Percentiles rank a stretch among this genome's conserved stretches.
These are phyloP conservation scores for Scortechinia acanthostroma DNA, from an alignment of 2,329 filamentous ascomycete species.

Conservation along the genomic window DNA sequence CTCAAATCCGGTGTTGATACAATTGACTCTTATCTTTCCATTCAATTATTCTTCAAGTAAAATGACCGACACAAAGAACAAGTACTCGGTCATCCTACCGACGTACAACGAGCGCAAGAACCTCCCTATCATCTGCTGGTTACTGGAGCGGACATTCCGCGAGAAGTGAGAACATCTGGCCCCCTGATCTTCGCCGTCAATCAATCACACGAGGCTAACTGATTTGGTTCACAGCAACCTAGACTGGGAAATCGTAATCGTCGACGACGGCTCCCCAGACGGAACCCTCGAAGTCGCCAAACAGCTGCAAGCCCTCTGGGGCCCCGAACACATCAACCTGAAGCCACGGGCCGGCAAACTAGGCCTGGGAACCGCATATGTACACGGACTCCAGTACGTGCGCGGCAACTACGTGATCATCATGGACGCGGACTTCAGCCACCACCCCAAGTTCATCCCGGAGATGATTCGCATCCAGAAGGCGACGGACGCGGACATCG, in stretches of 20 bases:
- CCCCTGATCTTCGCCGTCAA: background rate
- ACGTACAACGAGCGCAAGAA: slow-evolving; percentile 98
- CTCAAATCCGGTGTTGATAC: background rate
- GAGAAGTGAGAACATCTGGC: slow-evolving; percentile 58
- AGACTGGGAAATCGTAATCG: slow-evolving; percentile 94
- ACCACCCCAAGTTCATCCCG: slow-evolving; percentile 98
- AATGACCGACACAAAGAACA: slow-evolving; percentile 36
- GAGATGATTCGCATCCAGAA: slow-evolving; percentile 82
- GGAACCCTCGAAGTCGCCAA: slow-evolving; percentile 84
- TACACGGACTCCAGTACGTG: slow-evolving; percentile 83
- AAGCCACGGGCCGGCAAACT: slow-evolving; percentile 89
- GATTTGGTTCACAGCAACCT: slow-evolving; percentile 54
- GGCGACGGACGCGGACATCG: slow-evolving; percentile 79
- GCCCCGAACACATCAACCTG: slow-evolving; percentile 66
- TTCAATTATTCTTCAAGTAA: background rate
- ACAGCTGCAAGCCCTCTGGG: slow-evolving; percentile 82
- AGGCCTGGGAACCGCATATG: slow-evolving; percentile 92
- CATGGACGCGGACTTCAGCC: slow-evolving; percentile 99
- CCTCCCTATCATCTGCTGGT: slow-evolving; percentile 89
- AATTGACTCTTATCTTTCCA: background rate
- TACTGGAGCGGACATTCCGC: slow-evolving; percentile 86
- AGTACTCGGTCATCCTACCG: slow-evolving; percentile 94
- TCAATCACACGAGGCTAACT: background rate
- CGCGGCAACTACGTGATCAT: slow-evolving; percentile 96
- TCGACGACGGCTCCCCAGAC: slow-evolving; percentile 96